Evolutionary conservation across 805 yeast species (phyloP), one percentile per base, ranked within the genome.

Genomic region (Nakazawaea sp.): DNA sequence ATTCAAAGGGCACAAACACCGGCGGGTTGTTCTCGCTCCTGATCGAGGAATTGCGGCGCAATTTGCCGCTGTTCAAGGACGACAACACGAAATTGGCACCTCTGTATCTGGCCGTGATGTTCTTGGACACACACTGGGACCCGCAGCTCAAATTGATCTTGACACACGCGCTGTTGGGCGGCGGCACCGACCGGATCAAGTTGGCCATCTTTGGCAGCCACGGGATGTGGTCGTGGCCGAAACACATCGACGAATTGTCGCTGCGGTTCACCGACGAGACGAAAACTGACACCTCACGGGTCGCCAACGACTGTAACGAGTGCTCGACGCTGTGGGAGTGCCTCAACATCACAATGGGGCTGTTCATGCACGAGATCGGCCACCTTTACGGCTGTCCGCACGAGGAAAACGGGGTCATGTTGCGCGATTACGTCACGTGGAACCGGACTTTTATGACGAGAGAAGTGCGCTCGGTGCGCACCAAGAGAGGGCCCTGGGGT

Each of bases 131-230:
- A 1, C 88, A 81, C 51, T 92, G 87, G 83, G 95, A 89, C 55
- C 57, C 63, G 2, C 49, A 59, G 29, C 58, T 61, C 23, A 65
- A 75, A 15, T 59, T 83, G 45, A 78, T 92, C 33, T 56, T 77
- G 26, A 86, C 87, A 2, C 97, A 92, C 60, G 97, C 97, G 2
- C 97, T 97, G 0, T 61, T 90, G 13, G 97, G 97, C 32, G 97
- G 97, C 20, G 92, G 92, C 10, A 69, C 70, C 18, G 79, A 70
- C 29, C 64, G 75, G 30, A 63, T 86, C 30, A 78, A 78, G 45
- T 59, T 92, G 38, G 97, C 95, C 1, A 87, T 92, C 8, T 90
- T 89, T 58, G 98, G 98, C 5, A 80, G 95, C 5, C 97, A 92
- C 52, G 92, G 95, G 0, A 47, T 87, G 10, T 89, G 84, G 55